phyloP scores from a whole-genome alignment of 2,329 filamentous ascomycete species.

The Aureobasidium sp. region DNA sequence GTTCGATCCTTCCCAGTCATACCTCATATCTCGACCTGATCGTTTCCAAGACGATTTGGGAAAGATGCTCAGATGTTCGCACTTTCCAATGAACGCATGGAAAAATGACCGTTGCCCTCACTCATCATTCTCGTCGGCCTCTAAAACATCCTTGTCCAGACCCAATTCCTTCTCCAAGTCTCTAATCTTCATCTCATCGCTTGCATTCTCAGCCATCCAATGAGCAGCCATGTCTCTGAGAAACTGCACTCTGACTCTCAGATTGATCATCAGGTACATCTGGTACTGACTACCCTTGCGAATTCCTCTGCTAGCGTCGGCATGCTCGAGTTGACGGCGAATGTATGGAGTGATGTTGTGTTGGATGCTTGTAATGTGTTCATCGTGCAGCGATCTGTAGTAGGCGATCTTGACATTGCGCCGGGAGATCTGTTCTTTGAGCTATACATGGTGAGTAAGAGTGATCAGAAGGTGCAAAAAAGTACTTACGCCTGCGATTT shows the following conservation, averaged over 20 bases:
- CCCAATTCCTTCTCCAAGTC: background rate
- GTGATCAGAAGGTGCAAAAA: no score
- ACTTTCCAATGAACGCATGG: background rate
- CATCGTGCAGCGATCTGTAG: background rate
- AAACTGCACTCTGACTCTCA: background rate
- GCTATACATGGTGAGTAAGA: background rate
- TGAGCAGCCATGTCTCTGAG: background rate
- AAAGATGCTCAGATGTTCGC: background rate
- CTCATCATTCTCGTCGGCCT: background rate
- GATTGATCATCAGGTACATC: background rate
- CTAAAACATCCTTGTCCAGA: background rate
- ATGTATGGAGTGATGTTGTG: background rate
- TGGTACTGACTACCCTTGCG: background rate
- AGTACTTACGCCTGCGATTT: background rate
- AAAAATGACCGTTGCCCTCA: background rate
- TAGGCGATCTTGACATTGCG: background rate
- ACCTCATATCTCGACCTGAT: no score
- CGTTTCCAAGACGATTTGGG: no score
- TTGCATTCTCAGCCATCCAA: background rate
- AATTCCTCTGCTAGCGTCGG: background rate
- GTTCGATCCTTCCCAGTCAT: background rate
- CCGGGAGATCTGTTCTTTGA: background rate
- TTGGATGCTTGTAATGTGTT: background rate
- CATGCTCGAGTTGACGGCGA: background rate
- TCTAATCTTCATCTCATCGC: background rate